Evolutionary conservation across 352 stramenopile genomes (phyloP).

Genomic region (Pythium utonaiense): DNA sequence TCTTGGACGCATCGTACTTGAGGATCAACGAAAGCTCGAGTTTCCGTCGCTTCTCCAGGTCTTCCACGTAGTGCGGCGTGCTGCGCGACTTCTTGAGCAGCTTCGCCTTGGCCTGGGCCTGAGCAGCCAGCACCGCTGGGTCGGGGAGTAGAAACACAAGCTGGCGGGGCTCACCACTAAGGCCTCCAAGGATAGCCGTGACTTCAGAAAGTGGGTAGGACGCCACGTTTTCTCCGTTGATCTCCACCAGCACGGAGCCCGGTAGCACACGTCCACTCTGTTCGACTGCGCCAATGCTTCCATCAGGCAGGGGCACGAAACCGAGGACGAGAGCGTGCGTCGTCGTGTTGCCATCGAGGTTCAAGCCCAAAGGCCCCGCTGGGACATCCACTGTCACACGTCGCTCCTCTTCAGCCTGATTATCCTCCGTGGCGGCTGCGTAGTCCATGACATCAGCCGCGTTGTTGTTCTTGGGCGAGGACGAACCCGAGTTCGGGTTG

Average conservation of each 20-base stretch:
- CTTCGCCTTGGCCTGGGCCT: not conserved
- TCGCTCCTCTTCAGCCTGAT: conserved; percentile 1
- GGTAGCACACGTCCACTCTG: conserved; percentile 32
- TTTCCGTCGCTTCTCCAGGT: conserved; percentile 45
- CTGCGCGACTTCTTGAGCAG: conserved; percentile 23
- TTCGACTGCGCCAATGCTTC: conserved; percentile 42
- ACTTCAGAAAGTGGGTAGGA: conserved; percentile 38
- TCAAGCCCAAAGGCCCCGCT: conserved; percentile 50
- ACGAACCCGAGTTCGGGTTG: conserved; percentile 5
- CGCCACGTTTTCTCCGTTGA: conserved; percentile 65
- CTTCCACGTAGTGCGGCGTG: conserved; percentile 40
- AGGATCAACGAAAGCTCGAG: conserved; percentile 58
- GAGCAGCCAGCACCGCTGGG: not conserved
- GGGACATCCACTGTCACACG: conserved; percentile 46
- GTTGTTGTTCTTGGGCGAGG: conserved; percentile 1
- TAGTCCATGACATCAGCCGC: not conserved
- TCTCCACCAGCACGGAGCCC: conserved; percentile 48
- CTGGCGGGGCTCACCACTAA: conserved; percentile 27
- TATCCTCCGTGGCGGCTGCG: not conserved
- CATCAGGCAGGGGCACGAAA: conserved; percentile 55
- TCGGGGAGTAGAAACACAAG: conserved; percentile 46
- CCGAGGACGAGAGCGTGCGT: conserved; percentile 52
- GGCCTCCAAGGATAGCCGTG: conserved; percentile 32
- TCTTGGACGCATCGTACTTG: conserved; percentile 43
- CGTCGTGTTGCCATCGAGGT: conserved; percentile 36